Conservation (phyloP, 2,329 filamentous ascomycete species). For the Fusarium bactridioides region DNA sequence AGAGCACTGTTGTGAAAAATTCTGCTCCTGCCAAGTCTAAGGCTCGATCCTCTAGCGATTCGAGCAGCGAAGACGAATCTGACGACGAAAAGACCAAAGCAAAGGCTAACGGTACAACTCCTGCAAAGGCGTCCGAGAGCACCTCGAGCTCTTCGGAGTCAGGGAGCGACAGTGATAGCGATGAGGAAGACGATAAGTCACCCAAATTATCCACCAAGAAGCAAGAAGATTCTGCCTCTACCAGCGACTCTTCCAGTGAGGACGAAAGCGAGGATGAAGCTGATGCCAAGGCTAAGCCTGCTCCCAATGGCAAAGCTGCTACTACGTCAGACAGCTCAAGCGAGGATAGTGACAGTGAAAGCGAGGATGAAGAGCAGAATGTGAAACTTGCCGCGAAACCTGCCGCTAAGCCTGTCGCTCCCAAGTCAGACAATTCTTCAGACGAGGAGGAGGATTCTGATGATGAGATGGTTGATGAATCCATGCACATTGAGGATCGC, state of each 20-base stretch:
- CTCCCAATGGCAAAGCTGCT: conserved; percentile 23
- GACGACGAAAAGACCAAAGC: conserved; percentile 33
- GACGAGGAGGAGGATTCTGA: conserved; percentile 42
- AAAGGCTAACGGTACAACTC: conserved; percentile 33
- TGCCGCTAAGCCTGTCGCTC: conserved; percentile 21
- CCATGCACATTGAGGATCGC: conserved; percentile 50
- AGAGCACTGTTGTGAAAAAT: conserved; percentile 29
- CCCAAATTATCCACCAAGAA: conserved; percentile 20
- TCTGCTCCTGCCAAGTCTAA: conserved; percentile 26
- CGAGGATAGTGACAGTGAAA: conserved; percentile 38
- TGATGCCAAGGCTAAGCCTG: conserved; percentile 27
- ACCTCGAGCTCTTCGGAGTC: conserved; percentile 40
- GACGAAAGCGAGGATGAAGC: conserved; percentile 41
- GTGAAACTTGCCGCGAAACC: conserved; percentile 21
- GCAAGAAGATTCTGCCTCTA: conserved; percentile 33
- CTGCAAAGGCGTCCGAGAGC: conserved; percentile 24
- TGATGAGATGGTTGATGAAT: conserved; percentile 49
- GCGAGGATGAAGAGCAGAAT: conserved; percentile 33
- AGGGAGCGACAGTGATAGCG: conserved; percentile 44
- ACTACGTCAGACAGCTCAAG: conserved; percentile 35
- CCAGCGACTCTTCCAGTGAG: conserved; percentile 40
- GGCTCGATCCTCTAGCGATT: conserved; percentile 31
- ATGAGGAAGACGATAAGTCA: conserved; percentile 34
- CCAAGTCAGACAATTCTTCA: conserved; percentile 30
- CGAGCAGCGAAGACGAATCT: conserved; percentile 44